Evolutionary conservation across 2,329 filamentous ascomycete genomes (phyloP), one percentile per base, ranked within the genome.

Genomic region (Botrytis medusae): DNA sequence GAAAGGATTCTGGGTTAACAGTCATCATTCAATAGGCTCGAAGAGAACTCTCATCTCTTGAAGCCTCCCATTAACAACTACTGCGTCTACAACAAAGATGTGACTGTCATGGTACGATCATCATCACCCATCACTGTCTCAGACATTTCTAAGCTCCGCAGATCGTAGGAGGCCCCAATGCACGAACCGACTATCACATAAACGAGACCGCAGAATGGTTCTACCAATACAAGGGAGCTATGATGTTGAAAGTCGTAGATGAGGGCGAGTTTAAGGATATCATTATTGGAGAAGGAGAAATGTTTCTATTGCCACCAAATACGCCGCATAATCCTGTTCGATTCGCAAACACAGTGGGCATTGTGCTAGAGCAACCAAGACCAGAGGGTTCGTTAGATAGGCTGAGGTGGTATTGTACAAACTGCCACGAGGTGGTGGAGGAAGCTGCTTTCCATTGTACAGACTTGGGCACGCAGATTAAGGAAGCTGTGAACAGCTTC

Each of bases 161-260:
- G 92, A 94, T 97, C 79, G 95, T 99, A 75, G 96, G 96, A 81
- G 96, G 96, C 20, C 96, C 96, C 80, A 98, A 98, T 83, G 93
- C 93, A 75, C 91, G 96, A 76, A 98, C 95, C 72, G 96, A 98
- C 86, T 99, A 98, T 86, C 96, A 98, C 87, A 95, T 98, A 88
- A 98, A 98, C 87, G 86, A 90, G 79, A 98, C 95, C 0, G 91
- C 96, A 20, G 96, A 98, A 83, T 98, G 95, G 91, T 99, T 98
- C 89, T 98, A 96, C 87, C 95, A 98, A 84, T 90, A 97, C 88
- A 91, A 91, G 79, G 96, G 96, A 77, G 91, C 92, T 77, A 98
- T 98, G 95, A 87, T 96, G 73, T 91, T 99, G 78, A 97, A 97
- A 82, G 92, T 96, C 25, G 93, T 98, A 76, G 94, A 98, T 80